Evolutionary conservation across 129 eudicot species (phyloP), one percentile per base, ranked within the genome.

Genomic region (Arctium lappa): DNA sequence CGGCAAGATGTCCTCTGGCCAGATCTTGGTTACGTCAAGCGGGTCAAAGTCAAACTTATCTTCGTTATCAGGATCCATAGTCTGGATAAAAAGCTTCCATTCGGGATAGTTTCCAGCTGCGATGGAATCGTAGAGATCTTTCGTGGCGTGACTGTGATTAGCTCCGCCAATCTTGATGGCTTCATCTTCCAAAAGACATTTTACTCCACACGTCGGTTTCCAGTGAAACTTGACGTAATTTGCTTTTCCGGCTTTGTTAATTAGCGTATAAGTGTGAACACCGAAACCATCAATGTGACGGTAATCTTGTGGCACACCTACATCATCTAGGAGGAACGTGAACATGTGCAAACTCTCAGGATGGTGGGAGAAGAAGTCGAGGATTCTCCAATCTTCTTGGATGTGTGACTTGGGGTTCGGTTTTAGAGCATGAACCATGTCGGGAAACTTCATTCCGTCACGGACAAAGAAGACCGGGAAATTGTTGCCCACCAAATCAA

Each of bases 111-210:
- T 88, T 7, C 92, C 92, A 1, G 91, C 88, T 4, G 90, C 88
- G 62, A 91, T 91, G 2, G 94, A 88, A 40, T 91, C 94, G 60
- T 91, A 86, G 3, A 91, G 89, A 72, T 91, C 94, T 75, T 88
- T 86, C n/a, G 94, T 91, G n/a, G 94, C 94, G 40, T 91, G 94
- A 78, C 94, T 91, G 82, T 91, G 94, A 71, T 91, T 88, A 39
- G 85, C 73, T 80, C 92, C 94, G 4, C 92, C 94, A 8, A 91
- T 74, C 76, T 83, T 86, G 10, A 85, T 66, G 13, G 88, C 89
- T 82, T 91, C 91, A 0, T 91, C 92, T 39, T 87, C 92, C 73
- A 85, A 80, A 33, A 91, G 77, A 42, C 82, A 82, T 79, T 88
- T 91, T 36, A 88, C 92, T 18, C 92, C 94, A 56, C 92, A 91